A percentile compares a stretch with the other conserved stretches of the same genome.
phyloP scores from a whole-genome alignment of 441 rosid species.

The Jatropha podagrica region DNA sequence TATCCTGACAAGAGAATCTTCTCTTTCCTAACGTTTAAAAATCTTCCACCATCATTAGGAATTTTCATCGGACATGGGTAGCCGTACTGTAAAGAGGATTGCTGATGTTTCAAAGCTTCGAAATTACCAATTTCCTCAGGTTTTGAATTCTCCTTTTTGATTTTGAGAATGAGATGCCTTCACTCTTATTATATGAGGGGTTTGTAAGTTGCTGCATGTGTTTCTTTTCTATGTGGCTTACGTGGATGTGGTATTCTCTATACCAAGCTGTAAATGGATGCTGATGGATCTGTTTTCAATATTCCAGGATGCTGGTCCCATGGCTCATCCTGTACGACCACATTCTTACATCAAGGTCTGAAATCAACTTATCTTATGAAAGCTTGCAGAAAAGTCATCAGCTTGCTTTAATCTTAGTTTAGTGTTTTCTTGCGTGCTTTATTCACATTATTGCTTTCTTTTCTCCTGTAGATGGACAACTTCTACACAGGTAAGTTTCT shows the following conservation, averaged over 20 bases:
- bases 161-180: neutral
- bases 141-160: constrained; percentile 26
- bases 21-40: constrained; percentile 6
- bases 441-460: constrained; percentile 22
- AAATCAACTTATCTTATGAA: neutral
- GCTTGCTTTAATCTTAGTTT: constrained; percentile 3
- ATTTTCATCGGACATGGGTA: constrained; percentile 99
- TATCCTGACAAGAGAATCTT: neutral
- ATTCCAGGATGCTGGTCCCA: constrained; percentile 94
- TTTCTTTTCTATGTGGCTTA: constrained; percentile 2
- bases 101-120: constrained; percentile 93
- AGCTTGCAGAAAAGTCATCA: neutral
- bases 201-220: neutral
- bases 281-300: constrained; percentile 18
- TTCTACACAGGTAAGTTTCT: constrained; percentile 88
- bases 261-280: constrained; percentile 9
- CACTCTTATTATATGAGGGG: neutral
- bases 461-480: constrained; percentile 84
- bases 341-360: constrained; percentile 98
- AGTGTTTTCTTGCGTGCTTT: constrained; percentile 11
- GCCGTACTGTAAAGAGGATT: constrained; percentile 94
- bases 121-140: constrained; percentile 90
- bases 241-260: neutral
- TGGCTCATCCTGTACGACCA: constrained; percentile 99
- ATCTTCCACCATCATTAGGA: constrained; percentile 45